phyloP scores from a whole-genome alignment of 2,329 filamentous ascomycete species.

The Ceratocystis smalleyi region DNA sequence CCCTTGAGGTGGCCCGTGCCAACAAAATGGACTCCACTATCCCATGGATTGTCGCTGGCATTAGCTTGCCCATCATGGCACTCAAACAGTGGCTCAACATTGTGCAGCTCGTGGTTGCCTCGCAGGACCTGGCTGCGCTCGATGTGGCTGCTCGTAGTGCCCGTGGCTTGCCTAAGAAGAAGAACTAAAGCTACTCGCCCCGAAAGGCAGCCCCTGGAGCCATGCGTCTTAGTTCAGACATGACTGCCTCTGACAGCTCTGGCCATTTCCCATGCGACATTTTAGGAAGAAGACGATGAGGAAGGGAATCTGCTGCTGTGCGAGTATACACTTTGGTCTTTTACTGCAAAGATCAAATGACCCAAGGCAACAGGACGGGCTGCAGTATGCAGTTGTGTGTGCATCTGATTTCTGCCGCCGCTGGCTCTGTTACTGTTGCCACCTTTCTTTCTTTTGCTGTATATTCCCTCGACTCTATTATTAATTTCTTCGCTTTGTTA shows the following conservation, averaged over 20 bases:
- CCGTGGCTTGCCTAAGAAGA: constrained; percentile 37
- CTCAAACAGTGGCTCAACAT: constrained; percentile 90
- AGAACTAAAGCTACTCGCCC: constrained; percentile 18
- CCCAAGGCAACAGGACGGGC: background rate
- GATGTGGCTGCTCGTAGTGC: constrained; percentile 50
- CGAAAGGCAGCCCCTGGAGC: too few species aligned
- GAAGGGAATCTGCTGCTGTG: background rate
- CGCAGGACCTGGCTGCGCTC: constrained; percentile 83
- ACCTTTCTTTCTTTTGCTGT: background rate
- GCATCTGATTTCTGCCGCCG: background rate
- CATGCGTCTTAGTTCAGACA: background rate
- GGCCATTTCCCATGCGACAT: background rate
- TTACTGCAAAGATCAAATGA: background rate
- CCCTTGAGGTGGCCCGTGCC: constrained; percentile 78
- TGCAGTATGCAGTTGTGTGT: background rate
- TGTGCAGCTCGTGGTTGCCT: constrained; percentile 84
- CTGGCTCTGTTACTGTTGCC: background rate
- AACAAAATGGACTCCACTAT: constrained; percentile 73
- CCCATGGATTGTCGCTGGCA: constrained; percentile 55
- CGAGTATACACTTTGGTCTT: background rate
- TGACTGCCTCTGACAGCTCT: background rate
- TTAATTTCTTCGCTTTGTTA: background rate
- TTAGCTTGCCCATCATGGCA: constrained; percentile 76
- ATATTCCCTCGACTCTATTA: background rate
- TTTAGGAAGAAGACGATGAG: background rate